These are phyloP conservation scores for Fomes fomentarius DNA, from an alignment of 1,284 basidiomycete genomes.

Conservation along the genomic window DNA sequence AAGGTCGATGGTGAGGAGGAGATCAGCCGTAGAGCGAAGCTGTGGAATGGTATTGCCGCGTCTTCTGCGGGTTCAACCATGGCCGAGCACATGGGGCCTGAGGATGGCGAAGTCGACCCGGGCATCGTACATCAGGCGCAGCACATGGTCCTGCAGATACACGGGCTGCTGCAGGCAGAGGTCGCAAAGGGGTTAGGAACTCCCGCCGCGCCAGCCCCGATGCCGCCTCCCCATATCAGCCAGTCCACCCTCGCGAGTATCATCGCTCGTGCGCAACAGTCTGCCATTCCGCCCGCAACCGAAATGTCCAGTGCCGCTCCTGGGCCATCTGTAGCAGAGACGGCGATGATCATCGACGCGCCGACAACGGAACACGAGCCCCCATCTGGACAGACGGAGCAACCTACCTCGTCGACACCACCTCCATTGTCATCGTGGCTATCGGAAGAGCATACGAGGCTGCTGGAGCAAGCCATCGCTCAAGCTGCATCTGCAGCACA, in stretches of 20 bases:
- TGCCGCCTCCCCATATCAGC: constrained; percentile 42
- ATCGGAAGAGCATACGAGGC: constrained; percentile 67
- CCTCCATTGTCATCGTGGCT: constrained; percentile 58
- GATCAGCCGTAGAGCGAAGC: constrained; percentile 55
- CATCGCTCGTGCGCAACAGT: constrained; percentile 60
- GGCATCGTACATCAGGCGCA: constrained; percentile 55
- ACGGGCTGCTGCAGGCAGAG: constrained; percentile 58
- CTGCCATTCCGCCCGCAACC: constrained; percentile 44
- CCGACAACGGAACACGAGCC: not conserved
- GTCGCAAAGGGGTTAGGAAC: constrained; percentile 59
- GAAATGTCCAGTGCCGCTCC: constrained; percentile 29
- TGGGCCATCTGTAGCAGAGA: constrained; percentile 2
- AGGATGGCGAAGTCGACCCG: constrained; percentile 67
- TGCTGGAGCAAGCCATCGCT: constrained; percentile 70
- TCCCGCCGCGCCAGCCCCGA: constrained; percentile 37
- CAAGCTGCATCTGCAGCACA: constrained; percentile 72
- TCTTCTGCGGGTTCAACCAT: constrained; percentile 29
- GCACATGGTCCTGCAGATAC: constrained; percentile 55
- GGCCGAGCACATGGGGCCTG: constrained; percentile 33
- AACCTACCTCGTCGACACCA: constrained; percentile 11
- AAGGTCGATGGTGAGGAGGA: constrained; percentile 57
- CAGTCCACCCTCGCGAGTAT: constrained; percentile 69
- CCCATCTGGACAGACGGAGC: not conserved
- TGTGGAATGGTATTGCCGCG: constrained; percentile 61
- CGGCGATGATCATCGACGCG: constrained; percentile 11